Evolutionary conservation across 176 grass and related monocot genomes (phyloP).

Genomic region (Cenchrus purpureus): DNA sequence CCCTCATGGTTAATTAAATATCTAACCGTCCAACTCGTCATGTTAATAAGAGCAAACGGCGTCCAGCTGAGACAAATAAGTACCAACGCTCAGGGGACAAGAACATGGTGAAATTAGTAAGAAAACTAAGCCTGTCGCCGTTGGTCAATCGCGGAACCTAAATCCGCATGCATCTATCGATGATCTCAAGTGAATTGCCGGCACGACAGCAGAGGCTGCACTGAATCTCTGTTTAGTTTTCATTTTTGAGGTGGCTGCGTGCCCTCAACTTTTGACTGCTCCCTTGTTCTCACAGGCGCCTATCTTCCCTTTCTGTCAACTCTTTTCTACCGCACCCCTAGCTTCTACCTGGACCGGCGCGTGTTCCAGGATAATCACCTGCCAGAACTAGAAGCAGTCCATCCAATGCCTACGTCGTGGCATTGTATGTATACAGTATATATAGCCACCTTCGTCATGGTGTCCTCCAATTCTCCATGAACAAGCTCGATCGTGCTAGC

Average conservation of each 20-base stretch:
- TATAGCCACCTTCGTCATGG: not conserved
- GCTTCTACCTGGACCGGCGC: not conserved
- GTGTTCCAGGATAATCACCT: not conserved
- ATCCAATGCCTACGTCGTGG: too few relatives aligned
- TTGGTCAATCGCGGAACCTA: not conserved
- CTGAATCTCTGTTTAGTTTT: not conserved
- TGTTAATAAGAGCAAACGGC: not conserved
- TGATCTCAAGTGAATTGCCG: not conserved
- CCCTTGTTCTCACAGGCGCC: not conserved
- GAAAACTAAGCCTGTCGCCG: not conserved
- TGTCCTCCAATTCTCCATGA: not conserved
- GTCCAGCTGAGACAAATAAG: not conserved
- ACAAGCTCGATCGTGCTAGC: not conserved
- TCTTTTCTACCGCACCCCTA: not conserved
- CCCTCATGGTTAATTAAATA: too few relatives aligned
- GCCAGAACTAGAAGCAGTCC: not conserved
- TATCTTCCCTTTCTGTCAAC: not conserved
- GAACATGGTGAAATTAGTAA: not conserved
- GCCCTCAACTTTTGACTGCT: slow-evolving; percentile 9
- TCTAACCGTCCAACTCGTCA: not conserved
- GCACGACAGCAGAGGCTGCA: not conserved
- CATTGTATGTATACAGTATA: not conserved
- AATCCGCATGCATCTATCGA: not conserved
- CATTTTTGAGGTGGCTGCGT: not conserved
- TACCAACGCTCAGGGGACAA: not conserved